Conservation (phyloP, 2,329 filamentous ascomycete species). For the Periconia digitata region DNA sequence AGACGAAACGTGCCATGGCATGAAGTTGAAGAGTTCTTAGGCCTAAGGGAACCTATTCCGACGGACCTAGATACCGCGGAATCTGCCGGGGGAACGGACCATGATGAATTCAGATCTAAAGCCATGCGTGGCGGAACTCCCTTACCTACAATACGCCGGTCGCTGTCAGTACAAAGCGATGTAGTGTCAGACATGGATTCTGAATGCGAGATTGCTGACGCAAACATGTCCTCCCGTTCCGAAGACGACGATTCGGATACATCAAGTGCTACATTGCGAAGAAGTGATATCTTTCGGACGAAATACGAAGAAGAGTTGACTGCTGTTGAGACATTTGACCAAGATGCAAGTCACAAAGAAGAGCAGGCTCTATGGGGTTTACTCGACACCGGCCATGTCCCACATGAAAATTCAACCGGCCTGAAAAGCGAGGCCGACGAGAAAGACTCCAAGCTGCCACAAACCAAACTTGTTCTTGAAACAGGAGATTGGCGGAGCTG, state of each 20-base stretch:
- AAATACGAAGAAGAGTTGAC: constrained; percentile 5
- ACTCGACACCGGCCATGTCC: constrained; percentile 37
- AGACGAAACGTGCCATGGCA: constrained; percentile 42
- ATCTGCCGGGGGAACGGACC: constrained; percentile 14
- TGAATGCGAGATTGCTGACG: constrained; percentile 1
- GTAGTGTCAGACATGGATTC: not conserved
- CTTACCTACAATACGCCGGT: constrained; percentile 20
- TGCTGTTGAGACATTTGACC: constrained; percentile 50
- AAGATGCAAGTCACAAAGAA: constrained; percentile 45
- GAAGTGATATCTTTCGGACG: not conserved
- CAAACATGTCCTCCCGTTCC: not conserved
- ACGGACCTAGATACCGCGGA: constrained; percentile 24
- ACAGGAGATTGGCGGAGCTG: constrained; percentile 53
- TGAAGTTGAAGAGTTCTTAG: constrained; percentile 36
- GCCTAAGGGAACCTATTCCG: constrained; percentile 4
- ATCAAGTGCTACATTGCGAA: not conserved
- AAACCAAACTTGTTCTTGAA: constrained; percentile 37
- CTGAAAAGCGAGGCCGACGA: constrained; percentile 26
- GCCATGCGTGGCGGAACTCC: constrained; percentile 31
- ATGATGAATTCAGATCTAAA: constrained; percentile 19
- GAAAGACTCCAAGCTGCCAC: constrained; percentile 10
- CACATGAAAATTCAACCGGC: constrained; percentile 18
- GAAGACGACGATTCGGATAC: not conserved
- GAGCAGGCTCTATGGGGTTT: constrained; percentile 50
- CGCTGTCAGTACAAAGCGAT: constrained; percentile 11